Base-by-base conservation (phyloP, 148 eudicot species). In the Gaultheria prostrata region DNA sequence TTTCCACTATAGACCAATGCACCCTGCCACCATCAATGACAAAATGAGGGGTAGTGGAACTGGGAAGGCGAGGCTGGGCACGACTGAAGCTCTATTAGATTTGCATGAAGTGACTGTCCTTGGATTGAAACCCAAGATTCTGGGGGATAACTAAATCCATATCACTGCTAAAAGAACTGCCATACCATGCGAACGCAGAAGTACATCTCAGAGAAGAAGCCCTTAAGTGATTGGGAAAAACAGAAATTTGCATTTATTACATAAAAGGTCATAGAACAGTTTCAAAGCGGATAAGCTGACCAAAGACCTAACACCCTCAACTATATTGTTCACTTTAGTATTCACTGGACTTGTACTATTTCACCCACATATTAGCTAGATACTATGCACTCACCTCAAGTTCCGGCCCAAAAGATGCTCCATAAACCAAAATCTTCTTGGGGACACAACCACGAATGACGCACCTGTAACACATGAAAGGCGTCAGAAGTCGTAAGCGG, bases 401-500 rank as follows among this genome's bases (percentile, higher is more conserved):
- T 89, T 97, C 99, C 77, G 95, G 90, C 71, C 97, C 96, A 87
- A 89, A 93, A 75, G 95, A 32, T 48, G 97, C 99, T 33, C 98
- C 99, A 88, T 97, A 97, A 77, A 97, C 98, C 91, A 94, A 84
- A 85, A 97, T 97, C 94, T 97, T 97, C 88, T 97, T 97, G 24
- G 99, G 99, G 85, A 97, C 99, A 92, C 99, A 97, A n/a, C 99
- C 99, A 83, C 98, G 98, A 83, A 97, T 91, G 46, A 97, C 99
- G 88, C 99, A 97, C 84, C 99, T 94, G 91, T 28, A 89, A 81
- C 73, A 79, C 35, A 78, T 50, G 83, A n/a, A 26, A 86, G 71
- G 80, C 71, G 8, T 78, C 56, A 63, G 39, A 80, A 21, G 26
- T 63, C 10, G 28, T 80, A 45, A 21, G 18, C 49, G 18, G 46